phyloP scores from a whole-genome alignment of 1,284 basidiomycete genomes.

The Phellopilus nigrolimitatus region DNA sequence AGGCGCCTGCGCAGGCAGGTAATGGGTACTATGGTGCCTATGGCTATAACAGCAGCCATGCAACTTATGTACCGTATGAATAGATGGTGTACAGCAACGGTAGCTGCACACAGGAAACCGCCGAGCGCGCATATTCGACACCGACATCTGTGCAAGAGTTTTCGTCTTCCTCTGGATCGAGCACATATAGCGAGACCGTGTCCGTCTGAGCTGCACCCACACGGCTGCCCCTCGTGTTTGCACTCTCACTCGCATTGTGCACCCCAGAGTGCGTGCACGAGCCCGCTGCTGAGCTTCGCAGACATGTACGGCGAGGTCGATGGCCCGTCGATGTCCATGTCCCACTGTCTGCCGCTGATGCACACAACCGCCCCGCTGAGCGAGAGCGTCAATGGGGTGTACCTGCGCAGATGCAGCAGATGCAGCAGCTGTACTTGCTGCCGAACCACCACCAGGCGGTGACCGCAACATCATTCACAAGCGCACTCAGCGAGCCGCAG shows the following conservation, averaged over 20 bases:
- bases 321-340: too few relatives aligned
- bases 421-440: conserved; percentile 12
- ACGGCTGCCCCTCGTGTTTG: conserved; percentile 3
- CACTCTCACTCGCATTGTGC: conserved; percentile 5
- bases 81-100: too few relatives aligned
- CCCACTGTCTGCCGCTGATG: too few relatives aligned
- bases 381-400: conserved; percentile 1
- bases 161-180: too few relatives aligned
- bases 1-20: conserved; percentile 26
- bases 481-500: conserved; percentile 24
- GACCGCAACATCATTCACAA: too few relatives aligned
- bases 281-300: too few relatives aligned
- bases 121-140: too few relatives aligned
- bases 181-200: conserved; percentile 1
- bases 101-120: too few relatives aligned
- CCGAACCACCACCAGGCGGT: conserved; percentile 18
- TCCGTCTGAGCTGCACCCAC: not conserved
- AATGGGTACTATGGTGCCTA: conserved; percentile 1
- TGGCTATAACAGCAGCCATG: not conserved
- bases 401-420: conserved; percentile 7
- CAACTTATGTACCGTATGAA: conserved; percentile 1
- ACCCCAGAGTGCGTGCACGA: too few relatives aligned
- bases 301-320: too few relatives aligned
- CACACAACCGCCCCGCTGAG: too few relatives aligned
- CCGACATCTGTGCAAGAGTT: too few relatives aligned